phyloP scores from a whole-genome alignment of 495 filamentous ascomycete genomes.

The Hypoxylon rickii region DNA sequence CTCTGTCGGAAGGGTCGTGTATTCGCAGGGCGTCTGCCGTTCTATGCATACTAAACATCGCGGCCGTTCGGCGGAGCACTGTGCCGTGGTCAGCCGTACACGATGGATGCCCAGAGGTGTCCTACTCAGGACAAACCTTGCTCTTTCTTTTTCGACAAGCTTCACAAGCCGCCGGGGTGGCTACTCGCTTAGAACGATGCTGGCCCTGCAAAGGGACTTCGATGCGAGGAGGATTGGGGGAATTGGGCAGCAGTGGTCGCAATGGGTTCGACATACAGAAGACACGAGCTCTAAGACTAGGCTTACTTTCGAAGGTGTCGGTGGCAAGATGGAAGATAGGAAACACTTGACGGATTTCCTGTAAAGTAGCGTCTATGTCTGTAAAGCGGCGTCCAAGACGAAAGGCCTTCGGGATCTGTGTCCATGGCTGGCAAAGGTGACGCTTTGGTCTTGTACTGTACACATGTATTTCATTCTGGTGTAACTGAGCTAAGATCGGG shows the following conservation, averaged over 20 bases:
- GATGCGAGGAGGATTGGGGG: slow-evolving; percentile 28
- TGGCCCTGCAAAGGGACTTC: slow-evolving; percentile 12
- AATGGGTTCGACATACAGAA: slow-evolving; percentile 30
- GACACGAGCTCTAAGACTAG: background rate
- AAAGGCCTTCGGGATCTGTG: background rate
- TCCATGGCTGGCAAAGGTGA: background rate
- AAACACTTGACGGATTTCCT: too few relatives aligned
- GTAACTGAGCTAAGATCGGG: slow-evolving; percentile 15
- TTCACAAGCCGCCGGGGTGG: slow-evolving; percentile 26
- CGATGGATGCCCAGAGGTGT: background rate
- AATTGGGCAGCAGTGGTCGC: slow-evolving; percentile 29
- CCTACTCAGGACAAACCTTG: slow-evolving; percentile 12
- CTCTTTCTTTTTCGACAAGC: slow-evolving; percentile 33
- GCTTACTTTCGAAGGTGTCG: slow-evolving; percentile 3
- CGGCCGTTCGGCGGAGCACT: slow-evolving; percentile 32
- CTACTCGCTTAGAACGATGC: slow-evolving; percentile 21
- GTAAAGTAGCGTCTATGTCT: too few relatives aligned
- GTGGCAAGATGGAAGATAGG: background rate
- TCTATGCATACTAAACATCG: slow-evolving; percentile 32
- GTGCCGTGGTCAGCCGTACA: background rate
- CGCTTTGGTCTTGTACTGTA: background rate
- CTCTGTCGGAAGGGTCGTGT: slow-evolving; percentile 31
- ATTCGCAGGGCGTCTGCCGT: slow-evolving; percentile 29
- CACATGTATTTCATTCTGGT: slow-evolving; percentile 1
- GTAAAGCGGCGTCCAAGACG: background rate